These are phyloP conservation scores for Pyrenophora tritici-repentis DNA, from an alignment of 2,329 filamentous ascomycete species.

Conservation along the genomic window DNA sequence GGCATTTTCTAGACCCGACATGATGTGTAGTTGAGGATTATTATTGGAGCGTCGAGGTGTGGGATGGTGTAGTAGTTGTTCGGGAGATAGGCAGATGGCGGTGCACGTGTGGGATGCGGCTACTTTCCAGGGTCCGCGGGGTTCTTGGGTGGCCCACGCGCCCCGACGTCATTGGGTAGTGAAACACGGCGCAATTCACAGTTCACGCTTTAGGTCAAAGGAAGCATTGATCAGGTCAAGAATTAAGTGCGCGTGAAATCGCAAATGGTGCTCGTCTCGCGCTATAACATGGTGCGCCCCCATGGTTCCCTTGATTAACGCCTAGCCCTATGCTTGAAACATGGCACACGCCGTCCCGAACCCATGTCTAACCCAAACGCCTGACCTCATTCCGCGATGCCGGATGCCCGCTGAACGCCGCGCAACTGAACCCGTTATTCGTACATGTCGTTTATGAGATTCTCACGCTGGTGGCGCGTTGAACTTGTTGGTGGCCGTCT, in stretches of 20 bases:
- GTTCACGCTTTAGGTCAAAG: background rate
- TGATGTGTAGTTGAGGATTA: conserved; percentile 33
- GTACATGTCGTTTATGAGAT: conserved; percentile 10
- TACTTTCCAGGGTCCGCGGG: conserved; percentile 33
- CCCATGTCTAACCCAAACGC: conserved; percentile 32
- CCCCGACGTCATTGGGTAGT: conserved; percentile 20
- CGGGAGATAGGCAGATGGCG: conserved; percentile 19
- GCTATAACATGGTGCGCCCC: background rate
- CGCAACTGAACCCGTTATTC: conserved; percentile 19
- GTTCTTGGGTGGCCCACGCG: conserved; percentile 30
- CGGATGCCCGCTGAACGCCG: conserved; percentile 31
- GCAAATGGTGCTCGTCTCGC: background rate
- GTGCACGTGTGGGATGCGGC: conserved; percentile 26
- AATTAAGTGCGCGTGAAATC: background rate
- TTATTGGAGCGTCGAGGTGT: conserved; percentile 13
- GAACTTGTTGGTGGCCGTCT: conserved; percentile 75
- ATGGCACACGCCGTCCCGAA: conserved; percentile 15
- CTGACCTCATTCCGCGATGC: conserved; percentile 20
- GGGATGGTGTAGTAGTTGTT: conserved; percentile 12
- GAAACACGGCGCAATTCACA: conserved; percentile 1
- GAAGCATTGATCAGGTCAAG: background rate
- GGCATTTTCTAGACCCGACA: conserved; percentile 66
- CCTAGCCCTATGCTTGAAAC: conserved; percentile 11
- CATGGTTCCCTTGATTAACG: conserved; percentile 3
- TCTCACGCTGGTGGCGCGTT: conserved; percentile 55